Evolutionary conservation across 345 rosid genomes (phyloP), one percentile per base, ranked within the genome.

Genomic region (Citrus maxima): DNA sequence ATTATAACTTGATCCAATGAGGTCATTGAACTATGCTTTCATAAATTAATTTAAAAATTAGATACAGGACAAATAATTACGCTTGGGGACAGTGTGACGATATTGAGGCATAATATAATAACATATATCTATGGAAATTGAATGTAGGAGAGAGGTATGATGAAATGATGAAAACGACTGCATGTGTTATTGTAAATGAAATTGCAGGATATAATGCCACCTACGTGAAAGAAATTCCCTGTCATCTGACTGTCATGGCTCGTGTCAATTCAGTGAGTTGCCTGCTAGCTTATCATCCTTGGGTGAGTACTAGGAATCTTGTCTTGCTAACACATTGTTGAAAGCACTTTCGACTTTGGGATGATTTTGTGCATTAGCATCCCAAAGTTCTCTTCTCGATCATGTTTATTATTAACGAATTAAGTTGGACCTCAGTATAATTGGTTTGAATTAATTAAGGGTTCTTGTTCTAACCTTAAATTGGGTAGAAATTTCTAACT

Each of bases 131-230:
- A 18, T 16, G 21, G 56, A 4, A 51, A 51, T 51, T 51, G 56
- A 51, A 51, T 51, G 18, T 51, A 4, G 6, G 56, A 16, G 56
- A 51, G 21, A 4, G 56, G 56, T 4, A 5, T 16, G 56, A 16
- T 51, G 56, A 51, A 51, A 51, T 51, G 21, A 51, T 51, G 56
- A 16, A 5, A 54, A 18, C 58, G 7, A 46, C 51, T 42, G 21
- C 55, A 40, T 2, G 54, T 68, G 67, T 63, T 28, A 18, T 40
- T 19, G 9, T 68, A 24, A 24, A 38, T 24, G 55, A n/a, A 68
- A 68, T 40, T 40, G 72, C 55, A 68, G 72, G 55, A 42, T 10
- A 67, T 7, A 38, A 37, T 5, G 72, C 72, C 72, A 67, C 72
- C 13, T 63, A 6, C n/a, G 30, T 0, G 4, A 10, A 24, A n/a